Evolutionary conservation across 257 asterid genomes (phyloP), one percentile per base, ranked within the genome.

Genomic region (Solanum stenotomum): DNA sequence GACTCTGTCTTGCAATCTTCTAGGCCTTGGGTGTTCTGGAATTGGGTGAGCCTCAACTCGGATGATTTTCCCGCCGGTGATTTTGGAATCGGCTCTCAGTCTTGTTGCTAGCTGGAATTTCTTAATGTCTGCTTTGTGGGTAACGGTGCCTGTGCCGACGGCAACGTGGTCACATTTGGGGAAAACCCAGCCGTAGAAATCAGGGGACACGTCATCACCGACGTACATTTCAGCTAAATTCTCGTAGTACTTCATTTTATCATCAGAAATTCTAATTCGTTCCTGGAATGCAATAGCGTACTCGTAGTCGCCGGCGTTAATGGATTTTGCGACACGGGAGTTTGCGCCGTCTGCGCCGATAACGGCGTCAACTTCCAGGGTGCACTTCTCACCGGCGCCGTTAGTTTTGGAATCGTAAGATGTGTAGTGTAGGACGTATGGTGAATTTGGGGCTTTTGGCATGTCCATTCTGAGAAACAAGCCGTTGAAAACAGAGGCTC

Each of bases 341-440:
- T 96, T 96, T n/a, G 99, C 99, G 1, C 98, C 99, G 89, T 96
- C 98, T 27, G 98, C 99, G 9, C 99, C 98, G 70, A 96, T 92
- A 18, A 96, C 90, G 38, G 98, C 98, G 90, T 96, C 99, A 18
- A 96, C 99, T 71, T 95, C 97, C 6, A 96, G 86, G 0, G 93
- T 92, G 72, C 91, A 92, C 91, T 93, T 94, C 93, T 92, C 98
- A 1, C 98, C 98, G 71, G 96, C 88, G 68, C 91, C 95, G 8
- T 96, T 96, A 31, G 93, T 90, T 75, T 94, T 96, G 13, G 90
- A 85, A 89, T 93, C 87, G 91, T 94, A 96, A 76, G 93, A 93
- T 34, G 94, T 93, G 94, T 94, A 96, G 87, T 95, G 95, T 1
- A 96, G 79, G 13, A 94, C 93, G 85, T 96, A 96, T 18, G 98